Evolutionary conservation across 2,329 filamentous ascomycete species (phyloP).

Genomic region (Orbilia brochopaga): DNA sequence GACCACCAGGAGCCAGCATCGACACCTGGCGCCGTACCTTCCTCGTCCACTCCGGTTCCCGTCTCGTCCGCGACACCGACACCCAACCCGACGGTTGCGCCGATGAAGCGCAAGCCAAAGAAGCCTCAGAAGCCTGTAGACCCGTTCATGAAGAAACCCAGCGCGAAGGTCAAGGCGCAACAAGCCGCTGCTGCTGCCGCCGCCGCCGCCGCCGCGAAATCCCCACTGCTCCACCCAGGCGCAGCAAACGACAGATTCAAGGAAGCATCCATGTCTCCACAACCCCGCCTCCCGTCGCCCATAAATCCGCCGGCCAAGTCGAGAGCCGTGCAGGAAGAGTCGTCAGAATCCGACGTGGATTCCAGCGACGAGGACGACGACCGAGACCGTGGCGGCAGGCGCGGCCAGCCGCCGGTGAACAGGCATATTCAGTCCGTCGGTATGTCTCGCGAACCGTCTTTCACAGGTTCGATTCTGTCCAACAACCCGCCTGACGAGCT

Average conservation of each 20-base stretch:
- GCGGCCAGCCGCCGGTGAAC: conserved; percentile 15
- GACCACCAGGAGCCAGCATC: conserved; percentile 25
- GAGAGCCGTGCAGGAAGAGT: conserved; percentile 9
- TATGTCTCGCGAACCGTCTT: conserved; percentile 43
- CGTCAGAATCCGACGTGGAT: conserved; percentile 38
- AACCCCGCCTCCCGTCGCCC: conserved; percentile 36
- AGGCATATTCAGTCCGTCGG: conserved; percentile 28
- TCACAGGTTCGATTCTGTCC: conserved; percentile 38
- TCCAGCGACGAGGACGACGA: conserved; percentile 35
- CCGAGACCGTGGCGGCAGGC: conserved; percentile 17
- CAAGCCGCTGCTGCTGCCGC: conserved; percentile 4
- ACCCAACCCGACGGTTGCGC: conserved; percentile 22
- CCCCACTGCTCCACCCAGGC: conserved; percentile 31
- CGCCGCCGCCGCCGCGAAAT: conserved; percentile 11
- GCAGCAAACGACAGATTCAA: conserved; percentile 18
- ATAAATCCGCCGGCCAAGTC: conserved; percentile 26
- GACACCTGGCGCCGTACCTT: conserved; percentile 22
- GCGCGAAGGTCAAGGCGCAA: conserved; percentile 19
- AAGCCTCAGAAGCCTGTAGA: conserved; percentile 13
- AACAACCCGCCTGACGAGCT: conserved; percentile 32
- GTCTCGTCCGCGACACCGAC: conserved; percentile 33
- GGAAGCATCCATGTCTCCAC: conserved; percentile 44
- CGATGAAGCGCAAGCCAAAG: conserved; percentile 29
- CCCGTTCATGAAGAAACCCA: conserved; percentile 43
- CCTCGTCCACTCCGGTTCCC: conserved; percentile 42